Base-by-base conservation (phyloP, 768 basidiomycete genomes). In the Lentinula aciculospora region DNA sequence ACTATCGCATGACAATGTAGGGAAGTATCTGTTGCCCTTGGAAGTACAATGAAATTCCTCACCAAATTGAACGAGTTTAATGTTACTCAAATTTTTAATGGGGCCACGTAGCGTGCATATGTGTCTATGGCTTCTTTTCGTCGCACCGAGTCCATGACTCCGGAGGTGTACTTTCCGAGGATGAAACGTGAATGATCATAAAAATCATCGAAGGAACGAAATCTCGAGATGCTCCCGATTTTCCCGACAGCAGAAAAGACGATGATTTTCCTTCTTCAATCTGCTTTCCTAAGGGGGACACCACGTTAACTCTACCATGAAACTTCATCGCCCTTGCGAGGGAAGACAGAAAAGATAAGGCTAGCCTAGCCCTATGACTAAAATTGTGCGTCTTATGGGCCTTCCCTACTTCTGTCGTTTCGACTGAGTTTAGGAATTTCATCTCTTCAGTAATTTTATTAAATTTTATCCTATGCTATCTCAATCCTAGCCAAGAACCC, bases 371-470 rank as follows among this genome's bases (percentile, higher is more conserved):
- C 29, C 17, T 48, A 31, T 27, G 29, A 48, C 27, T 48, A 36
- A 32, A 32, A 34, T 29, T 48, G 47, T 28, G 47, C 47, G 47
- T 48, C 29, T 50, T 50, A 50, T 50, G 49, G n/a, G n/a, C n/a
- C n/a, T n/a, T n/a, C 34, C 49, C 49, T 12, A 12, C 46, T 29
- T 15, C 48, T 50, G 29, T 36, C 12, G 19, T 29, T 48, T 29
- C 19, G 27, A 28, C 46, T 48, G 17, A 19, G 9, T 44, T 44
- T 9, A 44, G 42, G 40, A 44, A 44, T 44, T 21, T 44, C 8
- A 44, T 23, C 23, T 8, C 42, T 44, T 9, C 42, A 23, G 23
- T 21, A 9, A 39, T 17, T 15, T n/a, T n/a, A n/a, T n/a, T n/a
- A n/a, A n/a, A n/a, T n/a, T n/a, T n/a, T n/a, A n/a, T n/a, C n/a